Conservation (phyloP, 495 filamentous ascomycete species). For the Clohesyomyces aquaticus region DNA sequence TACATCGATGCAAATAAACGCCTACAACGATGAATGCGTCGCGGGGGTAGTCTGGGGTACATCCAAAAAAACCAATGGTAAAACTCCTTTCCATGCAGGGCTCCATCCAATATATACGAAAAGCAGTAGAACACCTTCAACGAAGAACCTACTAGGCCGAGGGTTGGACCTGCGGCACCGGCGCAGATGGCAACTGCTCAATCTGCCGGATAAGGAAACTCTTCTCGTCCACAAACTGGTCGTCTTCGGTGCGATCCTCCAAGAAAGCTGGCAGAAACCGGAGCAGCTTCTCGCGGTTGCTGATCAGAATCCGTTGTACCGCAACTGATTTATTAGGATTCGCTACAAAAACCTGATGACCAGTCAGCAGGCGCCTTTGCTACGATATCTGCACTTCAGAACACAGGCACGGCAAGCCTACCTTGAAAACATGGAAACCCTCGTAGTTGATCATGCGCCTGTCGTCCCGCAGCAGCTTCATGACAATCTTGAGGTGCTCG, state of each 20-base stretch:
- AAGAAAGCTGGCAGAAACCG: conserved; percentile 88
- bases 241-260: conserved; percentile 94
- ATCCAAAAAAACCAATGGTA: not conserved
- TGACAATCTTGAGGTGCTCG: conserved; percentile 94
- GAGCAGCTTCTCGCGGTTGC: conserved; percentile 89
- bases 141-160: not conserved
- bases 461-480: conserved; percentile 94
- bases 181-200: conserved; percentile 65
- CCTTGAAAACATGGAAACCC: conserved; percentile 98
- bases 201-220: conserved; percentile 96
- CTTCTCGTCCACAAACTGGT: conserved; percentile 98
- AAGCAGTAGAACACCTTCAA: not conserved
- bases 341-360: conserved; percentile 93
- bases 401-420: too few relatives aligned
- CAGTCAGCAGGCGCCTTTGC: too few relatives aligned
- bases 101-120: not conserved
- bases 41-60: conserved; percentile 8
- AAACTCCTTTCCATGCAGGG: conserved; percentile 33
- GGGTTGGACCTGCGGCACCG: conserved; percentile 15
- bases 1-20: conserved; percentile 12
- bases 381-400: too few relatives aligned
- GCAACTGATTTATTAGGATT: conserved; percentile 94
- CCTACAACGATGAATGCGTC: conserved; percentile 12
- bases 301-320: conserved; percentile 91
- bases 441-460: conserved; percentile 99